These are phyloP conservation scores for Lentinula novae-zelandiae DNA, from an alignment of 1,284 basidiomycete species.

Conservation along the genomic window DNA sequence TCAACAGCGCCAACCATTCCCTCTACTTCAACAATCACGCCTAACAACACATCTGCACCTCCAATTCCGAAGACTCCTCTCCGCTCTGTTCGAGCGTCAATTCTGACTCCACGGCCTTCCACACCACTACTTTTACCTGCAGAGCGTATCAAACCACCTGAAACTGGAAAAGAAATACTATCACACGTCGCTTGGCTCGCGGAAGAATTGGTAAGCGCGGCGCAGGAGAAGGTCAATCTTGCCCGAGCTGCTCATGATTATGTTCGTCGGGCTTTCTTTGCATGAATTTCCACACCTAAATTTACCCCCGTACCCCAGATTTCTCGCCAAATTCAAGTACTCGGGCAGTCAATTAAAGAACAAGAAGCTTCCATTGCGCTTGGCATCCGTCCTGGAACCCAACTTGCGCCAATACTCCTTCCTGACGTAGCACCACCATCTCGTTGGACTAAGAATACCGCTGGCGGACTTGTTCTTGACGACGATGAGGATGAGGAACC, in stretches of 20 bases:
- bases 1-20: background rate
- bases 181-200: slow-evolving; percentile 53
- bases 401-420: slow-evolving; percentile 51
- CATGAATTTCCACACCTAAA: background rate
- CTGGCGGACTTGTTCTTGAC: slow-evolving; percentile 38
- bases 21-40: background rate
- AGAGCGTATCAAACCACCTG: slow-evolving; percentile 24
- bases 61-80: background rate
- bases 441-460: slow-evolving; percentile 38
- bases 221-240: slow-evolving; percentile 72
- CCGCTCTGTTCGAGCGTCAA: background rate
- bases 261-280: slow-evolving; percentile 34
- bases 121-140: slow-evolving; percentile 19
- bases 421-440: slow-evolving; percentile 51
- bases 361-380: slow-evolving; percentile 59
- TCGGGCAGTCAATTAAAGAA: slow-evolving; percentile 73
- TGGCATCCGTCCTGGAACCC: slow-evolving; percentile 49
- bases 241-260: slow-evolving; percentile 66
- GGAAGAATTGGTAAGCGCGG: slow-evolving; percentile 57
- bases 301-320: slow-evolving; percentile 34
- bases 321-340: slow-evolving; percentile 66
- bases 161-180: slow-evolving; percentile 47
- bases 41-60: background rate
- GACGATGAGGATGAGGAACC: slow-evolving; percentile 22
- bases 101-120: background rate